Evolutionary conservation across 768 basidiomycete genomes (phyloP).

Genomic region (Pisolithus albus): DNA sequence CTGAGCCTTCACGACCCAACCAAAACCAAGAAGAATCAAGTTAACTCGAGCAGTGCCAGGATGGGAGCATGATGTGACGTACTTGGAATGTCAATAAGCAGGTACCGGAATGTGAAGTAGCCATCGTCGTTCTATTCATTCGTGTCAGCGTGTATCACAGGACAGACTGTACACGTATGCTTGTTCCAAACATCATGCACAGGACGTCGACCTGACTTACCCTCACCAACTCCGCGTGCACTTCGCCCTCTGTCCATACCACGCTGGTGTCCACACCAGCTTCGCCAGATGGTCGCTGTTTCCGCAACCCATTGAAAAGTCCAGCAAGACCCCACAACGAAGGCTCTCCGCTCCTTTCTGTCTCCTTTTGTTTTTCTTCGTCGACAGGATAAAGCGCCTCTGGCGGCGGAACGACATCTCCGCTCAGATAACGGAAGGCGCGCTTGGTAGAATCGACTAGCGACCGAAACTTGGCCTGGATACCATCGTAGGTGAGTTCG

Average conservation of each 20-base stretch:
- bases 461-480: conserved; percentile 34
- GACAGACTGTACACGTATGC: conserved; percentile 1
- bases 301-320: conserved; percentile 60
- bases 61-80: conserved; percentile 28
- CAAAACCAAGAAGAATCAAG: conserved; percentile 7
- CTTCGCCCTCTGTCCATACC: conserved; percentile 67
- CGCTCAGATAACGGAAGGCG: conserved; percentile 69
- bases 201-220: conserved; percentile 34
- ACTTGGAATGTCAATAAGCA: conserved; percentile 78
- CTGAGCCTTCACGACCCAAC: conserved; percentile 42
- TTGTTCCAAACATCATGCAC: not conserved
- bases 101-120: conserved; percentile 70
- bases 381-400: conserved; percentile 23
- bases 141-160: conserved; percentile 6
- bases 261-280: conserved; percentile 34
- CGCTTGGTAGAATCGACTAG: conserved; percentile 46
- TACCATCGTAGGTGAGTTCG: conserved; percentile 52
- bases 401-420: conserved; percentile 42
- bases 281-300: conserved; percentile 28
- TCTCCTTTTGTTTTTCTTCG: conserved; percentile 24
- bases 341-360: conserved; percentile 24
- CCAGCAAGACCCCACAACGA: conserved; percentile 54
- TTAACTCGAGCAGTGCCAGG: not conserved
- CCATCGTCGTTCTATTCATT: conserved; percentile 59
- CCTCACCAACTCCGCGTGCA: conserved; percentile 71